Evolutionary conservation across 1,139 yeast species (phyloP), one percentile per base, ranked within the genome.

Genomic region (Suhomyces coccinellae): DNA sequence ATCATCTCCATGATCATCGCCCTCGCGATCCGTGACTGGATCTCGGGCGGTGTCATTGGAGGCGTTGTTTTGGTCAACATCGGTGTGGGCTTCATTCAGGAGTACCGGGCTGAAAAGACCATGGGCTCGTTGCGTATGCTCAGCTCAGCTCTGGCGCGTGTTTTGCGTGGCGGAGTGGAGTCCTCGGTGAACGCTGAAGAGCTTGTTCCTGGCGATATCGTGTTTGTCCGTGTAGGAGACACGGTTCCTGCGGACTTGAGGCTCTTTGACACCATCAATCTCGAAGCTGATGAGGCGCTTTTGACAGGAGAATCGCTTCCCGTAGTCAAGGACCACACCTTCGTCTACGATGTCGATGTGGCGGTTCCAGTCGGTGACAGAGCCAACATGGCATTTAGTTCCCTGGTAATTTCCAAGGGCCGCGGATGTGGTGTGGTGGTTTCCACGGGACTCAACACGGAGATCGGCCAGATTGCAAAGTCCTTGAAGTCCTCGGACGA

Each of bases 301-400:
- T 73, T 86, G 46, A 86, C 93, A 2, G 95, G 95, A 48, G 95
- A 87, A 63, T 85, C 93, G 1, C 67, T 86, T 44, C 93, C 95
- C 0, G 81, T 86, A n/a, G 66, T 74, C 27, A 87, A 87, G 61
- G 72, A 75, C 47, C 76, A 73, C 33, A 57, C 63, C 0, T 65
- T 62, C 7, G 62, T 73, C 13, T 82, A 78, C 56, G 60, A 64
- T 2, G 67, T 71, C 42, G 41, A 51, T 3, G 50, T 46, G 10
- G 72, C 70, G 36, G 65, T 81, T 20, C 86, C 91, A 2, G 87
- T 86, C 22, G 95, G 93, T 42, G 95, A 87, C 58, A 73, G 95
- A 44, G 66, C 82, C 48, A 87, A 87, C 61, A 77, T 87, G 82
- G 89, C 83, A 2, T 87, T 71, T 57, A 76, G 86, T 27, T 85